Evolutionary conservation across 169 alveolate genomes (phyloP), one percentile per base, ranked within the genome.

Genomic region (Plasmodium yoelii): DNA sequence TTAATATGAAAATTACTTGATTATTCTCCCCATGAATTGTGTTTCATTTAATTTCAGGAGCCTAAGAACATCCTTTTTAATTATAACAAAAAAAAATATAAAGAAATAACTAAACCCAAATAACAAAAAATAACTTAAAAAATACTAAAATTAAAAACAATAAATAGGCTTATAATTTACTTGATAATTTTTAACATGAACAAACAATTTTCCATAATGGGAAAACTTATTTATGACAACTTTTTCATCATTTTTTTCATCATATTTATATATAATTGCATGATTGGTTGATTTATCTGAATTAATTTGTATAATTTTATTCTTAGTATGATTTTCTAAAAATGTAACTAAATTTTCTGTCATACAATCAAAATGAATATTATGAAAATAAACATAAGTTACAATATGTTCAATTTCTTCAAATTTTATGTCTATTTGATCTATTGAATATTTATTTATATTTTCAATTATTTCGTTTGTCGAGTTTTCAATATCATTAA

Each of bases 181-280:
- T 82, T 82, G 84, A 82, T 82, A 82, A 67, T 67, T 82, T 82
- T 67, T 82, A 28, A 82, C 90, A 67, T 82, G 90, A 65, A 82
- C 90, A 82, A 82, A 82, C 44, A 82, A 55, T 70, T 82, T 82
- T 28, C 90, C 90, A 65, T 34, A 56, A 82, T 82, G 90, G 15
- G 90, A 19, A 82, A 82, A 82, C 26, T 82, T 82, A 82, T 67
- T 65, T 44, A 82, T 56, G 19, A 67, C 24, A 53, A 82, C 84
- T 34, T 56, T 82, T 51, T 82, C 84, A 67, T 82, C 44, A 55
- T 53, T 82, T 82, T 67, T 82, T 82, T 67, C 90, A 61, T 82
- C 73, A 82, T 82, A 60, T 59, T 82, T 82, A 61, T 82, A 82
- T 55, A 82, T 24, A 22, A 82, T 42, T 15, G 90, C 68, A 67